phyloP scores from a whole-genome alignment of 2,329 filamentous ascomycete genomes.

The Myriangium duriaei region DNA sequence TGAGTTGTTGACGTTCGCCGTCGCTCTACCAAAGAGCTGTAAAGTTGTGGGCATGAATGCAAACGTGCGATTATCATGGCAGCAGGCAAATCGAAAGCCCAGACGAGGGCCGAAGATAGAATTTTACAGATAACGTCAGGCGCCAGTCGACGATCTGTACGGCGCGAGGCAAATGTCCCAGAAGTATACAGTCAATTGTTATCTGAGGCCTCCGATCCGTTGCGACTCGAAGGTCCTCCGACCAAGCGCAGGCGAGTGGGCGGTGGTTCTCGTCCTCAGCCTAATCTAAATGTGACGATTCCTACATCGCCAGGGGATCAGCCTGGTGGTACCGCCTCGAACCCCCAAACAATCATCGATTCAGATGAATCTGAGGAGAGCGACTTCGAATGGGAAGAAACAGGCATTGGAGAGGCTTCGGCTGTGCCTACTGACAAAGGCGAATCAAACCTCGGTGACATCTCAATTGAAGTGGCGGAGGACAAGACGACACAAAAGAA shows the following conservation, averaged over 20 bases:
- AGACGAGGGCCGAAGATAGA: slow-evolving; percentile 11
- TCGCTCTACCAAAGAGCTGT: no score
- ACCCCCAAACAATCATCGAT: slow-evolving; percentile 11
- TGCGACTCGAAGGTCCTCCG: slow-evolving; percentile 6
- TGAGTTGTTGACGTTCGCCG: no score
- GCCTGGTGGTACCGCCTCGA: not conserved
- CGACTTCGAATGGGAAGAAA: slow-evolving; percentile 53
- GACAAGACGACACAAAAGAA: slow-evolving; percentile 21
- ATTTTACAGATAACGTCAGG: slow-evolving; percentile 10
- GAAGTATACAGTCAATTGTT: slow-evolving; percentile 11
- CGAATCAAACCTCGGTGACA: slow-evolving; percentile 23
- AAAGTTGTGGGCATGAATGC: not conserved
- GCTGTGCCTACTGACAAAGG: slow-evolving; percentile 11
- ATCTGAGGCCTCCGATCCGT: slow-evolving; percentile 11
- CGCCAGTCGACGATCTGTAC: slow-evolving; percentile 1
- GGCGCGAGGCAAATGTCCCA: slow-evolving; percentile 1
- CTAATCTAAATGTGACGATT: slow-evolving; percentile 1
- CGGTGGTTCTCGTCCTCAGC: slow-evolving; percentile 1
- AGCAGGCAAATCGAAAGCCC: slow-evolving; percentile 8
- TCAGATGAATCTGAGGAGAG: slow-evolving; percentile 43
- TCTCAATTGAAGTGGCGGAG: slow-evolving; percentile 30
- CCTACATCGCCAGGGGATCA: slow-evolving; percentile 2
- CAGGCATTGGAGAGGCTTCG: slow-evolving; percentile 29
- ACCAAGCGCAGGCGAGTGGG: slow-evolving; percentile 10
- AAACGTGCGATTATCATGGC: slow-evolving; percentile 1